Evolutionary conservation across 306 rosid genomes (phyloP).

Genomic region (Cyclanthera cordifolia): DNA sequence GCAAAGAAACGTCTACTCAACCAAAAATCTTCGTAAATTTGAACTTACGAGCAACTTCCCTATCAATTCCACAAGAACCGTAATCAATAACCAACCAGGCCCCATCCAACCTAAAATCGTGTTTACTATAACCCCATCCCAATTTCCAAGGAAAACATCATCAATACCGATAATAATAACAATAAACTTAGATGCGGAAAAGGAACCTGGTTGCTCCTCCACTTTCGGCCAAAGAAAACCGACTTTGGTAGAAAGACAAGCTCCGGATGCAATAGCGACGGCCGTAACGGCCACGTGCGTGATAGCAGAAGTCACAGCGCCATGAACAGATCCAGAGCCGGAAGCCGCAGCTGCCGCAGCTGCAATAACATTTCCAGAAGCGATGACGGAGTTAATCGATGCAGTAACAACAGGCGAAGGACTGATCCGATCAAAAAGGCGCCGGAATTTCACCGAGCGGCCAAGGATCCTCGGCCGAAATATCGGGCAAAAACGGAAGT

Average conservation of each 20-base stretch:
- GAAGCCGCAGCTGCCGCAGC: constrained; percentile 54
- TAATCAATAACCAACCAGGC: neutral
- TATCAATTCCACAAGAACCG: neutral
- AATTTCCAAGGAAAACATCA: neutral
- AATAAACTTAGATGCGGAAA: neutral
- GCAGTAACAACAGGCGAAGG: constrained; percentile 36
- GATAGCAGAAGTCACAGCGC: constrained; percentile 84
- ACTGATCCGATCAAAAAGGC: constrained; percentile 36
- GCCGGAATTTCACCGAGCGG: constrained; percentile 32
- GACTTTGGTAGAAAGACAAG: constrained; percentile 88
- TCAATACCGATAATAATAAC: neutral
- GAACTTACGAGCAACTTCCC: neutral
- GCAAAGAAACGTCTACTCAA: neutral
- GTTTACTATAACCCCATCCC: neutral
- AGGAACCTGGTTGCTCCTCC: constrained; percentile 63
- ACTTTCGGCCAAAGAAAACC: constrained; percentile 92
- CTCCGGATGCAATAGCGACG: constrained; percentile 92
- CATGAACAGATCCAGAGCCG: constrained; percentile 44
- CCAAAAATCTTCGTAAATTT: neutral
- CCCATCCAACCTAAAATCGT: neutral
- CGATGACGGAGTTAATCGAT: constrained; percentile 38
- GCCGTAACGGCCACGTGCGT: constrained; percentile 96
- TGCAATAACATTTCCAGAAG: constrained; percentile 66
- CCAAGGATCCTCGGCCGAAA: constrained; percentile 19
- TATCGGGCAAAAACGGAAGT: too few species aligned